Base-by-base conservation (phyloP, 495 filamentous ascomycete species). In the Neurospora tetrasperma region DNA sequence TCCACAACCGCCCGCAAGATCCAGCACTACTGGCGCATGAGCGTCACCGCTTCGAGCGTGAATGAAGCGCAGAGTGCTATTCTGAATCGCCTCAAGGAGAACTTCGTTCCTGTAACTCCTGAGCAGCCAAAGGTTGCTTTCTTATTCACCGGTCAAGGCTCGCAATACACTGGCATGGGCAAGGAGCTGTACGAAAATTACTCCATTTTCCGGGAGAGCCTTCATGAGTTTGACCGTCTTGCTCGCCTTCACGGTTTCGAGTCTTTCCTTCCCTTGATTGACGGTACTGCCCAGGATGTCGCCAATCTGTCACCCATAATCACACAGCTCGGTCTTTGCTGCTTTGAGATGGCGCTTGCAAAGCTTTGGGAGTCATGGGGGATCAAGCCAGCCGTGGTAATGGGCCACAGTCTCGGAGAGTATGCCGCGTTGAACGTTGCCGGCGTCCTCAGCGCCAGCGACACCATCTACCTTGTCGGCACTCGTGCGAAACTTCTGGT, bases 381-480 rank as follows among this genome's bases (percentile, higher is more conserved):
- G 43, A 86, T 96, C 72, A 88, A 81, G 31, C 94, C 94, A 23
- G 84, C 87, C 70, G 91, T 89, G 46, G 92, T 97, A 3, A 84
- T 97, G 43, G 94, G 94, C 31, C 94, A 98, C 83, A 96, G 93
- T 79, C 75, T 88, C 14, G 94, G 94, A 72, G 94, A 97, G 79
- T 97, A 95, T 82, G 93, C 94, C 68, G 94, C 94, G 18, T 84
- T 97, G 3, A 87, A 94, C 76, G 89, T 90, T 42, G 89, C 94
- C 20, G 94, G 93, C 70, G 90, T 97, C 16, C 81, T 97, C 11
- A 92, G 90, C 10, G 90, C 88, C 41, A 89, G 88, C 74, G 94
- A 97, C 77, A 90, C 91, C 38, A 89, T 97, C 76, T 93, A 91
- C 76, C 85, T 97, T 9, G 91, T 94, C 70, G 94, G 94, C 31